These are phyloP conservation scores for Aureobasidium sp. DNA, from an alignment of 2,329 filamentous ascomycete genomes.

Conservation along the genomic window DNA sequence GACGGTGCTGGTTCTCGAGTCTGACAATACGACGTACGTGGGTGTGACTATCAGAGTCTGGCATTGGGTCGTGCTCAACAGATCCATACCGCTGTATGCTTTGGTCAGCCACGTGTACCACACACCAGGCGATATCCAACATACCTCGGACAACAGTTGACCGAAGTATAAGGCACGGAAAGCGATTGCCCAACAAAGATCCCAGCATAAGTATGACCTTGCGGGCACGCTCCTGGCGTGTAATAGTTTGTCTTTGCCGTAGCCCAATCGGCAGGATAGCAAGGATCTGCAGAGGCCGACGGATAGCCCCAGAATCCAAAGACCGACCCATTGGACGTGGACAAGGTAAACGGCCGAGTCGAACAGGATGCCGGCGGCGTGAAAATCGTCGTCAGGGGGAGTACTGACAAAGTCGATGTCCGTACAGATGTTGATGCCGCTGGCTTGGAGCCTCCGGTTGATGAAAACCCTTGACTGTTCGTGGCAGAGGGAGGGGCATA, in stretches of 20 bases:
- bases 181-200: background rate
- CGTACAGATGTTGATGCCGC: background rate
- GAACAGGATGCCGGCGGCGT: background rate
- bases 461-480: background rate
- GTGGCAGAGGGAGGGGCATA: background rate
- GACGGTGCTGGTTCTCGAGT: background rate
- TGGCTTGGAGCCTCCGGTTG: background rate
- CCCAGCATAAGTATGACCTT: background rate
- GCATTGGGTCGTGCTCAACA: background rate
- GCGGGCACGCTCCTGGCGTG: background rate
- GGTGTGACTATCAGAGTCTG: background rate
- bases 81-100: background rate
- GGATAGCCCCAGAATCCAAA: background rate
- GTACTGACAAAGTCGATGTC: background rate
- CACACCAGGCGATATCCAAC: background rate
- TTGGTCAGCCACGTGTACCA: background rate
- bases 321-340: background rate
- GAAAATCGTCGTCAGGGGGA: background rate
- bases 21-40: background rate
- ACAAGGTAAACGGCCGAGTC: background rate
- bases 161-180: background rate
- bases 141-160: background rate
- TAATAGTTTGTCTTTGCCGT: background rate
- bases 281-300: background rate
- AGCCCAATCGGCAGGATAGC: background rate